Evolutionary conservation across 225 moss, liverwort and hornwort genomes (phyloP).

Genomic region (Takakia lepidozioides): DNA sequence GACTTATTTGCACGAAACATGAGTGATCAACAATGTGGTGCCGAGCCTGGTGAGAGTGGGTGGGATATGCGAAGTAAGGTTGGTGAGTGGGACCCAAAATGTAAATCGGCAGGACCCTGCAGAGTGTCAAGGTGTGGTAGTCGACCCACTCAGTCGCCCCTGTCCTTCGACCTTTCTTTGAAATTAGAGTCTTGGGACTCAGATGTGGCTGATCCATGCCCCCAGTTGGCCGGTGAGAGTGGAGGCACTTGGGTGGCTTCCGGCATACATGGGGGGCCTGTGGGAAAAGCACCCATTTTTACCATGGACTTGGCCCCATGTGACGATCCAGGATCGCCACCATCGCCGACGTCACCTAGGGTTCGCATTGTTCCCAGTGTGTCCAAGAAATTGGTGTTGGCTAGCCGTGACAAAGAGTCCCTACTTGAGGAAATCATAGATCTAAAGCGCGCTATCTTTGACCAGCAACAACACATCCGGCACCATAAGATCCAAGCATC

Average conservation of each 20-base stretch:
- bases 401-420: conserved; percentile 79
- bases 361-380: conserved; percentile 78
- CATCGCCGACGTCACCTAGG: conserved; percentile 42
- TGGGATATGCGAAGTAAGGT: conserved; percentile 41
- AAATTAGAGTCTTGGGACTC: conserved; percentile 38
- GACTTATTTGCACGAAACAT: too few species aligned
- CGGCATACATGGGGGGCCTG: conserved; percentile 28
- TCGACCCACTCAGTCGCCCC: conserved; percentile 24
- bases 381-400: conserved; percentile 70
- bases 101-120: conserved; percentile 43
- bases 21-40: too few species aligned
- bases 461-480: conserved; percentile 72
- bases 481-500: conserved; percentile 85
- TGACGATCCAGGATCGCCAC: conserved; percentile 30
- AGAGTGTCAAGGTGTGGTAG: conserved; percentile 20
- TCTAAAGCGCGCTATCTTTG: conserved; percentile 65
- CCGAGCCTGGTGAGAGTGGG: too few species aligned
- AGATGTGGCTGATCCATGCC: conserved; percentile 35
- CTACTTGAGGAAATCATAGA: conserved; percentile 71
- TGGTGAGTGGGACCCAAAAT: conserved; percentile 36
- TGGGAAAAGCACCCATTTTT: conserved; percentile 38
- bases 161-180: conserved; percentile 32
- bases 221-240: conserved; percentile 48
- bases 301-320: conserved; percentile 40
- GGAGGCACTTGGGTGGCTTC: conserved; percentile 49